A percentile compares a stretch with the other conserved stretches of the same genome.
Conservation (phyloP, 225 moss, liverwort and hornwort genomes). For the Lunularia cruciata region DNA sequence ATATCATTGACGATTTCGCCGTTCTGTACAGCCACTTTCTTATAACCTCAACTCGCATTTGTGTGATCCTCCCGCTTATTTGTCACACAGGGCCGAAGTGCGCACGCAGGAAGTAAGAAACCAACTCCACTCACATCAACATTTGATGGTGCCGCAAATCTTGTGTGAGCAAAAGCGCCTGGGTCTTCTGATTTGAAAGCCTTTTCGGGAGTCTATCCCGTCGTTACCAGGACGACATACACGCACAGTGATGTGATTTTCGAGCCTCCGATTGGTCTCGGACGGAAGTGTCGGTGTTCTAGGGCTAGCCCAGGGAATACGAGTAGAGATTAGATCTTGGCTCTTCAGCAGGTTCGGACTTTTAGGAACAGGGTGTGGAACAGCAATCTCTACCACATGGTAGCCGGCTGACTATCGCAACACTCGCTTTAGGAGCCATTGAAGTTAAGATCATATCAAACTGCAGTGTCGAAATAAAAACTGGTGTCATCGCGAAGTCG, state of each 20-base stretch:
- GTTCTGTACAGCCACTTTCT: constrained; percentile 31
- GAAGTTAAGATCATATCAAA: constrained; percentile 11
- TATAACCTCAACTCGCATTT: constrained; percentile 6
- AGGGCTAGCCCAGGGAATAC: constrained; percentile 37
- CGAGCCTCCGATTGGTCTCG: constrained; percentile 16
- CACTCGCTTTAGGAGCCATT: constrained; percentile 13
- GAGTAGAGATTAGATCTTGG: constrained; percentile 30
- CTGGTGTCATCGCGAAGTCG: constrained; percentile 20
- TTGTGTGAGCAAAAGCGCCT: constrained; percentile 11
- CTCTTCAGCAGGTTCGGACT: constrained; percentile 17
- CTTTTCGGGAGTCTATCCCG: constrained; percentile 29
- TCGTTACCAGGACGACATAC: constrained; percentile 27
- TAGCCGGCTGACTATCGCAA: constrained; percentile 20
- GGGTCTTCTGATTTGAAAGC: constrained; percentile 36
- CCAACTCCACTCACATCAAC: constrained; percentile 14
- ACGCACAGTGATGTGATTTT: constrained; percentile 34
- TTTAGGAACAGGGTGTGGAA: constrained; percentile 20
- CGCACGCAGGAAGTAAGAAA: constrained; percentile 17
- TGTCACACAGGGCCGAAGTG: constrained; percentile 5
- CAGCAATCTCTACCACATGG: constrained; percentile 19
- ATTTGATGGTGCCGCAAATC: constrained; percentile 30
- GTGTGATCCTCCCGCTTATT: background rate
- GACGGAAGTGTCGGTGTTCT: constrained; percentile 30
- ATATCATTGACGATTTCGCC: constrained; percentile 37
- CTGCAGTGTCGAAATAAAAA: constrained; percentile 24